Evolutionary conservation across 2,329 filamentous ascomycete genomes (phyloP), one percentile per base, ranked within the genome.

Genomic region (Gnomoniopsis smithogilvyi): DNA sequence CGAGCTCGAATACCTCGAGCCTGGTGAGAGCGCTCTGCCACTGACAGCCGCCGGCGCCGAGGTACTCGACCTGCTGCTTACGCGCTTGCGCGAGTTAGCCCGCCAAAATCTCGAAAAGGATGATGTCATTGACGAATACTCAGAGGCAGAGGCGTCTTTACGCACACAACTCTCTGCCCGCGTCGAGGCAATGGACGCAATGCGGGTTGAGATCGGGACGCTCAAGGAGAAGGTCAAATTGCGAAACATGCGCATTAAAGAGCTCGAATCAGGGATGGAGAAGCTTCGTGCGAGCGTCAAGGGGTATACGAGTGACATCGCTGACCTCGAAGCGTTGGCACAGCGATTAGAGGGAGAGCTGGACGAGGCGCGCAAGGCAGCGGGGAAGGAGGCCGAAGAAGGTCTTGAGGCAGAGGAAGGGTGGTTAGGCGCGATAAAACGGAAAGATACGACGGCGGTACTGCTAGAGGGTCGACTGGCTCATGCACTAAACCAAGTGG

Each of bases 1-100:
- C 0, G 84, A 87, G 64, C 78, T 87, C 2, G 85, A 87, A 68
- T 86, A 86, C 65, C 75, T 87, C 21, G 81, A 78, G 0, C 84
- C 84, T 0, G 84, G 84, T 6, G 84, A 87, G 67, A 72, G 80
- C n/a, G 66, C 76, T 0, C 74, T 85, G 0, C 81, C 83, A 0
- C 71, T 85, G 0, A 77, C 76, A 0, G 78, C 78, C 0, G 78
- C 79, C 52, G 83, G 83, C 2, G 79, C 80, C 1, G 77, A 82
- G 54, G 76, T 87, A 0, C 75, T 88, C 0, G 81, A 84, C 58
- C 74, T 85, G 14, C 67, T 87, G 6, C 75, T 87, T 0, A 67
- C 67, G 0, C 74, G 78, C 0, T 75, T 87, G 2, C 78, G 81
- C 2, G 73, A 75, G 15, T 74, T 87, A 34, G 72, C 79, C 1